These are phyloP conservation scores for Coprinellus micaceus DNA, from an alignment of 768 basidiomycete genomes.

Conservation along the genomic window DNA sequence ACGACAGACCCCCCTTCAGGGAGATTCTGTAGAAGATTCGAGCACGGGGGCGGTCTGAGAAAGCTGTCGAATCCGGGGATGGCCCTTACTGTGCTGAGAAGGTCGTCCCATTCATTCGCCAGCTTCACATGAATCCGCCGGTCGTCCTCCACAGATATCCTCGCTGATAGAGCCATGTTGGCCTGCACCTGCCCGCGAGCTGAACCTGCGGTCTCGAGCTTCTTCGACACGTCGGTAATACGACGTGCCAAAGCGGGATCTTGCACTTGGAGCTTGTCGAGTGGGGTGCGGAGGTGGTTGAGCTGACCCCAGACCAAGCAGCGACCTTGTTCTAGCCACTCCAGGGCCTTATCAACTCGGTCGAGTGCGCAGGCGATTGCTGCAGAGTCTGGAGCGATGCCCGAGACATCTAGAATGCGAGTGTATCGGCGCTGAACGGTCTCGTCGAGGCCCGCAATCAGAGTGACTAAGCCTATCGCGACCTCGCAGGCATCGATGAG, in stretches of 20 bases:
- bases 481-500: background rate
- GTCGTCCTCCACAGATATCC: background rate
- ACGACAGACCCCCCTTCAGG: background rate
- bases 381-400: constrained; percentile 15
- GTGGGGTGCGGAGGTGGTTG: constrained; percentile 13
- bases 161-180: background rate
- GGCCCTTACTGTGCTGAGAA: background rate
- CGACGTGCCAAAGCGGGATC: background rate
- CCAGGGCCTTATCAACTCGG: constrained; percentile 14
- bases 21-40: background rate
- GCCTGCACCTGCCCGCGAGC: background rate
- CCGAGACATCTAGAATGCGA: background rate
- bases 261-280: constrained; percentile 9
- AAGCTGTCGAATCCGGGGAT: constrained; percentile 11
- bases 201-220: constrained; percentile 5
- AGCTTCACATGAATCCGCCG: background rate
- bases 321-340: constrained; percentile 21
- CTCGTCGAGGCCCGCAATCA: constrained; percentile 9
- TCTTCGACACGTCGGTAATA: constrained; percentile 2
- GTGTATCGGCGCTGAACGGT: constrained; percentile 4
- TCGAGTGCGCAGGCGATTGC: constrained; percentile 20
- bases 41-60: constrained; percentile 11
- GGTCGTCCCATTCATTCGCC: background rate
- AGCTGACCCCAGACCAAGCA: constrained; percentile 18
- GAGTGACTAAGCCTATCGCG: background rate